Conservation (phyloP, 768 basidiomycete genomes). For the Pleurotus citrinopileatus region DNA sequence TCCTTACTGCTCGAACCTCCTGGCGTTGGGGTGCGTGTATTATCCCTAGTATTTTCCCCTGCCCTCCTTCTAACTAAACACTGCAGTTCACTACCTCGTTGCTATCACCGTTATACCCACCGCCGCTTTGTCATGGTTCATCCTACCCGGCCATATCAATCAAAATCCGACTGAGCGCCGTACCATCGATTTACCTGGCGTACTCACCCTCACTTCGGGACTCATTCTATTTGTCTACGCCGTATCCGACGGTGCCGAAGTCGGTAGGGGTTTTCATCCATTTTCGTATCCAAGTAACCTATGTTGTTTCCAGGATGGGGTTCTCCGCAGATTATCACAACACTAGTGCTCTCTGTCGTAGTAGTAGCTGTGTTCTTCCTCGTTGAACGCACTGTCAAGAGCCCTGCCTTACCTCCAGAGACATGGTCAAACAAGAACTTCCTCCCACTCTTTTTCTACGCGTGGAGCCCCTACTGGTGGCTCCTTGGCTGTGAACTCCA, state of each 20-base stretch:
- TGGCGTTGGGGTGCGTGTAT: conserved; percentile 35
- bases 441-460: conserved; percentile 33
- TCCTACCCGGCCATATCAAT: conserved; percentile 9
- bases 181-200: conserved; percentile 16
- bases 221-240: conserved; percentile 35
- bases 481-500: conserved; percentile 30
- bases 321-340: conserved; percentile 35
- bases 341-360: conserved; percentile 39
- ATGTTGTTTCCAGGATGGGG: conserved; percentile 38
- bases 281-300: neutral
- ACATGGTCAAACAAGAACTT: conserved; percentile 39
- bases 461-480: conserved; percentile 14
- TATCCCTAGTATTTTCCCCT: neutral
- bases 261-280: neutral
- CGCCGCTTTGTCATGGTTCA: conserved; percentile 11
- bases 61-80: neutral
- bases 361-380: conserved; percentile 40
- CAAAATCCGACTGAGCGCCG: conserved; percentile 2
- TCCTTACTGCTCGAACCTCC: conserved; percentile 32
- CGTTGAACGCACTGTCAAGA: conserved; percentile 32
- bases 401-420: conserved; percentile 26
- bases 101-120: conserved; percentile 29
- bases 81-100: conserved; percentile 40
- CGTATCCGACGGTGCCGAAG: conserved; percentile 36
- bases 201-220: conserved; percentile 13